These are phyloP conservation scores for Nakazawaea siamensis DNA, from an alignment of 805 yeast species.

Conservation along the genomic window DNA sequence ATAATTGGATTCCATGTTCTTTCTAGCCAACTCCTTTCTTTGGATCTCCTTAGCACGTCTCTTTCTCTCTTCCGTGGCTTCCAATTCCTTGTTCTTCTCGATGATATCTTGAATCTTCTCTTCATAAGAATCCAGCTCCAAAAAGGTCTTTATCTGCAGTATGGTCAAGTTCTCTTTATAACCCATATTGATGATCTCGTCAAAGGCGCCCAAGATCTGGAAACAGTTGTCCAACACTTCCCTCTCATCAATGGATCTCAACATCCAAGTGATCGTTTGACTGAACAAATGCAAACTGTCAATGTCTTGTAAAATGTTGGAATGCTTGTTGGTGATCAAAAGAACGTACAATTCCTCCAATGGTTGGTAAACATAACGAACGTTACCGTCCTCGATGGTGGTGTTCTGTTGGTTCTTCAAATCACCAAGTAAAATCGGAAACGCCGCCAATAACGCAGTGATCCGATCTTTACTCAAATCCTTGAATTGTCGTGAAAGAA, in stretches of 20 bases:
- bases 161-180: constrained; percentile 80
- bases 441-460: constrained; percentile 75
- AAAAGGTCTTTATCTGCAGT: constrained; percentile 76
- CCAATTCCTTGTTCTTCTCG: constrained; percentile 92
- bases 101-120: constrained; percentile 98
- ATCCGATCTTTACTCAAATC: constrained; percentile 81
- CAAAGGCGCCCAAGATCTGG: constrained; percentile 85
- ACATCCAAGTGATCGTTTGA: constrained; percentile 68
- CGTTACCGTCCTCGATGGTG: constrained; percentile 85
- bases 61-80: constrained; percentile 95
- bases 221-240: constrained; percentile 82
- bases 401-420: constrained; percentile 75
- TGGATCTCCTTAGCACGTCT: constrained; percentile 89
- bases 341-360: constrained; percentile 90
- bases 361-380: constrained; percentile 92
- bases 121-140: constrained; percentile 97
- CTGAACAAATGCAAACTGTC: constrained; percentile 83
- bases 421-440: constrained; percentile 70
- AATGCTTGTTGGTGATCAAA: constrained; percentile 80
- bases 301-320: constrained; percentile 90
- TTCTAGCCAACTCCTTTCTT: constrained; percentile 60
- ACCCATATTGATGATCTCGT: constrained; percentile 86
- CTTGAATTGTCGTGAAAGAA: constrained; percentile 85
- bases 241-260: constrained; percentile 67
- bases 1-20: constrained; percentile 34